These are phyloP conservation scores for Tulasnella sp. DNA, from an alignment of 768 basidiomycete genomes.

Conservation along the genomic window DNA sequence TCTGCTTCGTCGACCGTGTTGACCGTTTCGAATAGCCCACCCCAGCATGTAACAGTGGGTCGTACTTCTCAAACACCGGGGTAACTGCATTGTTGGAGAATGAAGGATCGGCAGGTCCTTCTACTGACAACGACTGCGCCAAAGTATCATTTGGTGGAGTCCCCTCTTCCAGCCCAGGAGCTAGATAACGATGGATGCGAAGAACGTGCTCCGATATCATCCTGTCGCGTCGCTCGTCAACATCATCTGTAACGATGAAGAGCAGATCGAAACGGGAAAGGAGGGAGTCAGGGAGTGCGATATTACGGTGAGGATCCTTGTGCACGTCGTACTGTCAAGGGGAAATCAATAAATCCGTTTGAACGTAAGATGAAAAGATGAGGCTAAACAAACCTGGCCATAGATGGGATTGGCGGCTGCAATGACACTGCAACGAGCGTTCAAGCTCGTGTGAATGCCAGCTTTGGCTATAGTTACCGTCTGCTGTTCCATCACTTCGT, in stretches of 20 bases:
- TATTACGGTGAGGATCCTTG: slow-evolving; percentile 99
- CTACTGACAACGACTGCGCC: slow-evolving; percentile 84
- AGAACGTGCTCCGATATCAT: slow-evolving; percentile 97
- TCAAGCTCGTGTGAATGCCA: slow-evolving; percentile 96
- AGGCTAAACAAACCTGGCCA: slow-evolving; percentile 68
- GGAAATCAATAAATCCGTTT: slow-evolving; percentile 16
- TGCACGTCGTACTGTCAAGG: slow-evolving; percentile 89
- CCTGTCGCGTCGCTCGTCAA: slow-evolving; percentile 91
- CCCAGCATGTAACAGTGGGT: slow-evolving; percentile 91
- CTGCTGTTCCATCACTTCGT: slow-evolving; percentile 99
- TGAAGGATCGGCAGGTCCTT: slow-evolving; percentile 64
- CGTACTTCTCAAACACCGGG: slow-evolving; percentile 93
- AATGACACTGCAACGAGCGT: slow-evolving; percentile 96
- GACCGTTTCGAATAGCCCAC: slow-evolving; percentile 59
- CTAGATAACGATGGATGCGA: slow-evolving; percentile 94
- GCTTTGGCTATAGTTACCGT: slow-evolving; percentile 99
- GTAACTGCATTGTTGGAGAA: slow-evolving; percentile 54
- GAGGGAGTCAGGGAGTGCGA: slow-evolving; percentile 95
- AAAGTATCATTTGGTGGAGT: slow-evolving; percentile 85
- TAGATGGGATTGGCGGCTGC: slow-evolving; percentile 99
- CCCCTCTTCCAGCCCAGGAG: slow-evolving; percentile 95
- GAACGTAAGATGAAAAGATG: neutral
- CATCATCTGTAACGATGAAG: slow-evolving; percentile 98
- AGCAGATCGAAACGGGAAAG: slow-evolving; percentile 98
- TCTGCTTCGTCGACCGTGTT: slow-evolving; percentile 48